A percentile compares a stretch with the other conserved stretches of the same genome.
Conservation (phyloP, 495 filamentous ascomycete species). For the Hypoxylon trugodes region DNA sequence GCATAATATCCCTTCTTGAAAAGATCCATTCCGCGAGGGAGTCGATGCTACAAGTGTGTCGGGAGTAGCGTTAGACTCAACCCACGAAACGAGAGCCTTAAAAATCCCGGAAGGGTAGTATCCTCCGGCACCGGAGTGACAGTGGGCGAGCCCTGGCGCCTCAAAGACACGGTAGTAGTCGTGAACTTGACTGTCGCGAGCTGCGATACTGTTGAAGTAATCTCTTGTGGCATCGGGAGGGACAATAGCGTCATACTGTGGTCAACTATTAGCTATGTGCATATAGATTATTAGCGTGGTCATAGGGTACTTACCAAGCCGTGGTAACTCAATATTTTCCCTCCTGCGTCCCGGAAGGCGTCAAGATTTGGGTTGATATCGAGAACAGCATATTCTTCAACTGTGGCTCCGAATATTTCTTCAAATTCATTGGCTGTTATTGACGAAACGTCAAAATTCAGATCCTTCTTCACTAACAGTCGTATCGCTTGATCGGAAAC, state of each 20-base stretch:
- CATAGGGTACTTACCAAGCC: constrained; percentile 31
- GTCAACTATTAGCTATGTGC: background rate
- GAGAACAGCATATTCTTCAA: constrained; percentile 44
- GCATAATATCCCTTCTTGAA: constrained; percentile 23
- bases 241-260: constrained; percentile 41
- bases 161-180: constrained; percentile 49
- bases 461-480: constrained; percentile 33
- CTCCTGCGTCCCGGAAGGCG: constrained; percentile 44
- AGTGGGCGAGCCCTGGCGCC: constrained; percentile 48
- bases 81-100: constrained; percentile 51
- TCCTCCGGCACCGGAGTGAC: constrained; percentile 36
- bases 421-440: constrained; percentile 19
- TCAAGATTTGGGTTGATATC: constrained; percentile 48
- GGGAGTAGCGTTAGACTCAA: constrained; percentile 51
- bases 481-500: constrained; percentile 29
- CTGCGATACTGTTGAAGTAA: constrained; percentile 40
- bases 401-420: constrained; percentile 38
- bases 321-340: constrained; percentile 54
- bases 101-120: constrained; percentile 36
- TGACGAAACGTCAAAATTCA: constrained; percentile 30
- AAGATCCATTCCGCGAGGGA: constrained; percentile 17
- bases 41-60: constrained; percentile 30
- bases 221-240: constrained; percentile 39
- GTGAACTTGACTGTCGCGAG: constrained; percentile 24
- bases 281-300: background rate